phyloP scores from a whole-genome alignment of 192 early-diverging fungal genomes.

The Powellomyces hirtus region DNA sequence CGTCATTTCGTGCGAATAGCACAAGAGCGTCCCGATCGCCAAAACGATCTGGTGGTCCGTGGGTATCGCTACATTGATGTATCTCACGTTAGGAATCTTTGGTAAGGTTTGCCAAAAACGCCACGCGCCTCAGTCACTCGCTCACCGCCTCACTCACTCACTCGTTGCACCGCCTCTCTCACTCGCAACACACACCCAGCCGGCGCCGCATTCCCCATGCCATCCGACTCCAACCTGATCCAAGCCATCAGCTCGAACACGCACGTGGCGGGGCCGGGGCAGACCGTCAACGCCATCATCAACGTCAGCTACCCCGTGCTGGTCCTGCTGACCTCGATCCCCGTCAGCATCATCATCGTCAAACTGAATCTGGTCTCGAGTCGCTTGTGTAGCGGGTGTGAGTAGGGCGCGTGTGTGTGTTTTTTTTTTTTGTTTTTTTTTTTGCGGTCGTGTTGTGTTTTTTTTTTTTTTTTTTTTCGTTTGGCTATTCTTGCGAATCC shows the following conservation, averaged over 20 bases:
- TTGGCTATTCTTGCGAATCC: too few species aligned
- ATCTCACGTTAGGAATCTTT: conserved; percentile 44
- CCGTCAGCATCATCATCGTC: conserved; percentile 70
- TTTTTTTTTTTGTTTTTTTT: not conserved
- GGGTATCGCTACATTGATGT: conserved; percentile 50
- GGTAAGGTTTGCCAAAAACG: conserved; percentile 22
- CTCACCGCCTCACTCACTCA: not conserved
- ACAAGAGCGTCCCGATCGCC: conserved; percentile 56
- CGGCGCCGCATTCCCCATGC: conserved; percentile 34
- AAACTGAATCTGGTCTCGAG: conserved; percentile 54
- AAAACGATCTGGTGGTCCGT: conserved; percentile 58
- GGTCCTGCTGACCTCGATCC: conserved; percentile 65
- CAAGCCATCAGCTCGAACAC: conserved; percentile 19
- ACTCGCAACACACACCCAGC: not conserved
- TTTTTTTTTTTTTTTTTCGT: not conserved
- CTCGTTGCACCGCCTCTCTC: not conserved
- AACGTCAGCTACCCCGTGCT: conserved; percentile 39
- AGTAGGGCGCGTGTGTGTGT: not conserved
- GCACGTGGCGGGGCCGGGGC: conserved; percentile 3
- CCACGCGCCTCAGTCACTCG: not conserved
- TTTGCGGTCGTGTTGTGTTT: not conserved
- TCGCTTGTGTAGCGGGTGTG: conserved; percentile 45
- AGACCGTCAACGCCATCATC: conserved; percentile 29
- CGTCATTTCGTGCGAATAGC: conserved; percentile 18
- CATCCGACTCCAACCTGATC: conserved; percentile 31